Evolutionary conservation across 768 basidiomycete species (phyloP), one percentile per base, ranked within the genome.

Genomic region (Suillus fuscotomentosus): DNA sequence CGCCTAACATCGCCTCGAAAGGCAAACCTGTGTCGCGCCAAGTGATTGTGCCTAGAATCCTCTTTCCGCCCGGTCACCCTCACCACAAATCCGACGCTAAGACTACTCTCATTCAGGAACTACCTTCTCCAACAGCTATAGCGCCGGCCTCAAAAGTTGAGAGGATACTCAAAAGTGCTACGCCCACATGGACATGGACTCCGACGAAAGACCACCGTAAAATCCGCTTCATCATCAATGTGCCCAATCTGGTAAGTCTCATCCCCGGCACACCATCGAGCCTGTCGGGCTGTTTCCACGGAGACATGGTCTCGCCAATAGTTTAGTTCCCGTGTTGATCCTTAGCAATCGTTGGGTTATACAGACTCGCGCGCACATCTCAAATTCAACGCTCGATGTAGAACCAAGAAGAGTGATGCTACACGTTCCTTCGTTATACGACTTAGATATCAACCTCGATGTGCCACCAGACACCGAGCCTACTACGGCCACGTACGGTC

Each of bases 1-100:
- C 84, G 0, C 92, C 92, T 6, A 94, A 94, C 74, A 91, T 94
- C 60, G 76, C 83, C 3, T 86, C 87, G 60, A 94, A 94, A 73
- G 92, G 92, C n/a, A 84, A 81, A 69, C 83, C 88, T 2, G 70
- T 72, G 34, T 81, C 86, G 15, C 86, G 91, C 41, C 83, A 81
- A 14, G 86, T 86, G 1, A 71, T 79, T 48, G 79, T 93, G 31
- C 88, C 89, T 5, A 68, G 79, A 22, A 68, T 77, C 5, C 75
- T 86, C 24, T 79, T 78, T 63, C 72, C 75, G 2, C 68, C 68
- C 7, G 69, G 63, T 22, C 74, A 69, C 63, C 67, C 61, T 7
- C 66, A 71, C 50, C 69, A 62, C 61, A 60, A 59, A 48, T 5
- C 63, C 20, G 38, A 68, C 43, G 41, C 65, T 7, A 48, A 63